Evolutionary conservation across 495 filamentous ascomycete genomes (phyloP).

Genomic region (Aspergillus bridgeri): DNA sequence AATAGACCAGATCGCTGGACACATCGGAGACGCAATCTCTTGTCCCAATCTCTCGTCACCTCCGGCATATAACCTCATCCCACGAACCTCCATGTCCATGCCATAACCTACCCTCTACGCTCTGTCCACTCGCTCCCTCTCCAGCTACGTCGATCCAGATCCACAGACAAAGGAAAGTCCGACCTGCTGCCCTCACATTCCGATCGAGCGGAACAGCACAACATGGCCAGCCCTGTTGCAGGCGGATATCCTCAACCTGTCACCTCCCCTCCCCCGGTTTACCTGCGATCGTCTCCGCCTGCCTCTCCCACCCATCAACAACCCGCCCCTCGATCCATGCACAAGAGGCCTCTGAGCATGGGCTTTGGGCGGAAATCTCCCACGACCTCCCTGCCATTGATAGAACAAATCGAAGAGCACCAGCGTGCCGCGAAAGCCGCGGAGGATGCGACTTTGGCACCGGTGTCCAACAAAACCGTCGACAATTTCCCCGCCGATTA

Average conservation of each 20-base stretch:
- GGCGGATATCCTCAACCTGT: conserved; percentile 27
- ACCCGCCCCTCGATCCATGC: conserved; percentile 24
- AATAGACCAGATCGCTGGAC: background rate
- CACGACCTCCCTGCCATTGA: conserved; percentile 10
- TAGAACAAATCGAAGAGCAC: conserved; percentile 22
- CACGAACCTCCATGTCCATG: background rate
- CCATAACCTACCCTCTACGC: background rate
- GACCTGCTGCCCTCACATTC: background rate
- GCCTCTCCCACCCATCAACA: conserved; percentile 21
- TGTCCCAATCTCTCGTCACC: background rate
- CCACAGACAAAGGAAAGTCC: background rate
- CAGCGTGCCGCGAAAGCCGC: conserved; percentile 40
- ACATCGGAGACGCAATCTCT: background rate
- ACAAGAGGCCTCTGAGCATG: conserved; percentile 20
- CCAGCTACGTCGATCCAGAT: background rate
- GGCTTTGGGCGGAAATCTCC: conserved; percentile 28
- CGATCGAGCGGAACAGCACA: background rate
- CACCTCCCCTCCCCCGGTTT: conserved; percentile 42
- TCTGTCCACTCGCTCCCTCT: background rate
- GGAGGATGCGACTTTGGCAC: conserved; percentile 13
- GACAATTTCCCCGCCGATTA: conserved; percentile 28
- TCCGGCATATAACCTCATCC: background rate
- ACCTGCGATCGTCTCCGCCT: conserved; percentile 40
- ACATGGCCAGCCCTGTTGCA: conserved; percentile 33
- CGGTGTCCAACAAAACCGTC: conserved; percentile 28